These are phyloP conservation scores for Lentinula guzmanii DNA, from an alignment of 768 basidiomycete species.

Conservation along the genomic window DNA sequence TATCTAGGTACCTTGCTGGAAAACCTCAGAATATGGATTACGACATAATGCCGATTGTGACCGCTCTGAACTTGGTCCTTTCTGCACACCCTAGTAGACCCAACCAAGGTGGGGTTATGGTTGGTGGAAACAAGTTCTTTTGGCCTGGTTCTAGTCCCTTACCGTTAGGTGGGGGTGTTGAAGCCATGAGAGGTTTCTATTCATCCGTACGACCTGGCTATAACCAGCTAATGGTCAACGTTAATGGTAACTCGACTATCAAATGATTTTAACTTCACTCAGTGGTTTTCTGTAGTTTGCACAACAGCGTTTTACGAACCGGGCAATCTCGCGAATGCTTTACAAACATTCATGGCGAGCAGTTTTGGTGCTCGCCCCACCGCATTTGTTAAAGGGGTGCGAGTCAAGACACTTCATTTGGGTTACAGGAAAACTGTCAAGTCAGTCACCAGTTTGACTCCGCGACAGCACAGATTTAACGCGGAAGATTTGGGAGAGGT, in stretches of 20 bases:
- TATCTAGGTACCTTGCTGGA: constrained; percentile 46
- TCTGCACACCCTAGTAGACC: constrained; percentile 48
- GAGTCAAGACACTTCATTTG: constrained; percentile 63
- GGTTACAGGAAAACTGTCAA: constrained; percentile 75
- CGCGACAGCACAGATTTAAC: constrained; percentile 46
- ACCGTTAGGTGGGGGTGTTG: constrained; percentile 46
- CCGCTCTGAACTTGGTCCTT: constrained; percentile 62
- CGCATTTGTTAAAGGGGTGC: constrained; percentile 61
- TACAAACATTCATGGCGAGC: constrained; percentile 44
- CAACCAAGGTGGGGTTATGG: constrained; percentile 53
- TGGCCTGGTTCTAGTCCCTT: constrained; percentile 42
- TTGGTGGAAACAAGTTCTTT: constrained; percentile 65
- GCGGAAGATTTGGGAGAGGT: constrained; percentile 49
- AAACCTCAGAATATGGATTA: constrained; percentile 45
- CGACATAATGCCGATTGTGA: constrained; percentile 52
- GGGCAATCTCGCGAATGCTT: constrained; percentile 60
- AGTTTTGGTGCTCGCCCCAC: constrained; percentile 55
- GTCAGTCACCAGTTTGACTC: constrained; percentile 38
- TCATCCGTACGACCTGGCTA: constrained; percentile 54
- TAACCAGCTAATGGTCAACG: constrained; percentile 57
- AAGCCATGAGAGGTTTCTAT: constrained; percentile 54
- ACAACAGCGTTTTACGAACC: constrained; percentile 57
- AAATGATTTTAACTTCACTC: constrained; percentile 11
- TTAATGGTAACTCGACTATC: constrained; percentile 40
- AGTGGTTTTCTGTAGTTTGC: constrained; percentile 29